phyloP scores from a whole-genome alignment of 2,329 filamentous ascomycete genomes.

The Ustulina deusta region DNA sequence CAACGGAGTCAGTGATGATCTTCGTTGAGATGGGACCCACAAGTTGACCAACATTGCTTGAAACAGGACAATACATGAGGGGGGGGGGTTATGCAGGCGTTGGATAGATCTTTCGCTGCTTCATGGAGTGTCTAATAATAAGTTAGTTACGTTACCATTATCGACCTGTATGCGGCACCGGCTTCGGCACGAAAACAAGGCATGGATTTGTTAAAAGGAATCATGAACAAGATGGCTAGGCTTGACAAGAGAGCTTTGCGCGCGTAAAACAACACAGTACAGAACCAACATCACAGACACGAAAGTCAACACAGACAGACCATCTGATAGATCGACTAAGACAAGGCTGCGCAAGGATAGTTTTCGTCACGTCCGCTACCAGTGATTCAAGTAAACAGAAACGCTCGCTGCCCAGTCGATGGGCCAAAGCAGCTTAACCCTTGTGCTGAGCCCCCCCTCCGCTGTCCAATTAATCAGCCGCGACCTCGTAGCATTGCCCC shows the following conservation, averaged over 20 bases:
- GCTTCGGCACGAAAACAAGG: conserved; percentile 24
- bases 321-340: conserved; percentile 19
- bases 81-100: conserved; percentile 30
- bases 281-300: not conserved
- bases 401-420: conserved; percentile 27
- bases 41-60: conserved; percentile 53
- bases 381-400: conserved; percentile 11
- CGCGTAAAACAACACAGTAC: conserved; percentile 3
- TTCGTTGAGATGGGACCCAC: conserved; percentile 53
- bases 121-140: conserved; percentile 31
- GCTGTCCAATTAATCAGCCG: conserved; percentile 45
- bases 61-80: conserved; percentile 51
- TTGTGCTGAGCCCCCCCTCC: conserved; percentile 38
- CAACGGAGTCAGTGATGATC: conserved; percentile 54
- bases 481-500: conserved; percentile 35
- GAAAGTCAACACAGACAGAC: conserved; percentile 15
- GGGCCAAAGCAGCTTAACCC: conserved; percentile 34
- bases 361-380: conserved; percentile 18
- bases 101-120: conserved; percentile 24
- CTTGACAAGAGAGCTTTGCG: conserved; percentile 5
- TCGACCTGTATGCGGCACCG: conserved; percentile 15
- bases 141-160: conserved; percentile 28
- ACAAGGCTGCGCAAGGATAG: conserved; percentile 27
- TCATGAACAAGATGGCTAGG: conserved; percentile 6
- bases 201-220: not conserved